Evolutionary conservation across 495 filamentous ascomycete genomes (phyloP).

Genomic region (Hypoxylon subgilvum): DNA sequence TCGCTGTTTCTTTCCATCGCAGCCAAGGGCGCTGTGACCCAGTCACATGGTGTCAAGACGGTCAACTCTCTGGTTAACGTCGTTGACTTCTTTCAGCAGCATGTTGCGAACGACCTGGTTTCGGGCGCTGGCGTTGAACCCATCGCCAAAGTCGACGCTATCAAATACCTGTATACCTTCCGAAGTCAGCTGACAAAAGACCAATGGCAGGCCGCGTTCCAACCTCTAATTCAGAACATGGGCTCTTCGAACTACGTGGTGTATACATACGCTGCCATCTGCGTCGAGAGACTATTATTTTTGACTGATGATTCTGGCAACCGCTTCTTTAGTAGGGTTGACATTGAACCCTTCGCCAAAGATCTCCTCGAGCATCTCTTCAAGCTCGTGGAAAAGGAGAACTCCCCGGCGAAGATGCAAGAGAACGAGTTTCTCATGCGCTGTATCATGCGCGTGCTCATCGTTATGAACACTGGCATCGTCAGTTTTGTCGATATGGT

Average conservation of each 20-base stretch:
- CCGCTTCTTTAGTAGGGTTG: constrained; percentile 73
- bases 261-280: constrained; percentile 95
- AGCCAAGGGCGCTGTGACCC: constrained; percentile 83
- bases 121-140: constrained; percentile 69
- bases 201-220: constrained; percentile 87
- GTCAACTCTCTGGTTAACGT: constrained; percentile 84
- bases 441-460: constrained; percentile 94
- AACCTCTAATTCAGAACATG: constrained; percentile 87
- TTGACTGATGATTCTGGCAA: constrained; percentile 73
- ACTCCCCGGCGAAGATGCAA: constrained; percentile 86
- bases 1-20: constrained; percentile 95
- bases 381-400: constrained; percentile 79
- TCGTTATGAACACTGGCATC: constrained; percentile 84
- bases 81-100: constrained; percentile 87
- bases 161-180: constrained; percentile 96
- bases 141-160: constrained; percentile 93
- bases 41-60: constrained; percentile 84
- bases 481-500: constrained; percentile 72
- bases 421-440: constrained; percentile 99
- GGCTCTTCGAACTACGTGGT: constrained; percentile 89
- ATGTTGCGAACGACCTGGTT: constrained; percentile 84
- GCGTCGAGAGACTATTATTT: constrained; percentile 85
- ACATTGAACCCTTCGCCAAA: constrained; percentile 79
- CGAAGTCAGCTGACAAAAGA: constrained; percentile 83
- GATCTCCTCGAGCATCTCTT: constrained; percentile 93